Percentiles rank a stretch among this genome's conserved stretches.
These are phyloP conservation scores for Arbutus unedo DNA, from an alignment of 148 eudicot genomes.

Conservation along the genomic window DNA sequence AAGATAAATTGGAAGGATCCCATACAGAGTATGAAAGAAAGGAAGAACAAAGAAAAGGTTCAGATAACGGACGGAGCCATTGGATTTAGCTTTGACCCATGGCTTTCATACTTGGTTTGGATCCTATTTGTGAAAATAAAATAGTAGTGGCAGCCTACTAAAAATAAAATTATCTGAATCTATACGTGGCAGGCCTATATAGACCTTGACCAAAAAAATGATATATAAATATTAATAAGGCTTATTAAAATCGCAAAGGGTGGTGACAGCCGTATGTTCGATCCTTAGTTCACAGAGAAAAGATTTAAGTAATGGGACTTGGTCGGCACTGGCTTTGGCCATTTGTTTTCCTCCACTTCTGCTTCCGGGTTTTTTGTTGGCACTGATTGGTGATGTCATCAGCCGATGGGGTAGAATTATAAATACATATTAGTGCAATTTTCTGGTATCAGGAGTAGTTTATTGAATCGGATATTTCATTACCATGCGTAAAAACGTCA, in stretches of 20 bases:
- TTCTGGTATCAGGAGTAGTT: not conserved
- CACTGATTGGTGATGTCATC: conserved; percentile 21
- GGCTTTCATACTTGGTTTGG: too few relatives aligned
- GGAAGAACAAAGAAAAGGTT: conserved; percentile 24
- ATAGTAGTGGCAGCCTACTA: too few relatives aligned
- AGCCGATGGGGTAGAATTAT: not conserved
- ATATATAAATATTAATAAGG: too few relatives aligned
- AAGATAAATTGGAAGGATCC: conserved; percentile 31
- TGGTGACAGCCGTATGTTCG: too few relatives aligned
- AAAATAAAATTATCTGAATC: too few relatives aligned
- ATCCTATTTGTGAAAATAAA: too few relatives aligned
- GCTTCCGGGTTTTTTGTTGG: not conserved
- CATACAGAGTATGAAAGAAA: conserved; percentile 33
- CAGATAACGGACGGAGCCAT: not conserved
- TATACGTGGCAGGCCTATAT: too few relatives aligned
- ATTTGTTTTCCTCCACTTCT: conserved; percentile 15
- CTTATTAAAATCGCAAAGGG: too few relatives aligned
- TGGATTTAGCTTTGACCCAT: too few relatives aligned
- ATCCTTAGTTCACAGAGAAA: not conserved
- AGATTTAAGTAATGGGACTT: conserved; percentile 19
- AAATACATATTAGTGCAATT: conserved; percentile 4
- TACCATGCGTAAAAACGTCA: too few relatives aligned
- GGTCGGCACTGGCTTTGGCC: conserved; percentile 20
- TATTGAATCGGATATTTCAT: too few relatives aligned
- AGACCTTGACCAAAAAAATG: too few relatives aligned